Evolutionary conservation across 2,329 filamentous ascomycete species (phyloP).

Genomic region (Lizonia empirigonia): DNA sequence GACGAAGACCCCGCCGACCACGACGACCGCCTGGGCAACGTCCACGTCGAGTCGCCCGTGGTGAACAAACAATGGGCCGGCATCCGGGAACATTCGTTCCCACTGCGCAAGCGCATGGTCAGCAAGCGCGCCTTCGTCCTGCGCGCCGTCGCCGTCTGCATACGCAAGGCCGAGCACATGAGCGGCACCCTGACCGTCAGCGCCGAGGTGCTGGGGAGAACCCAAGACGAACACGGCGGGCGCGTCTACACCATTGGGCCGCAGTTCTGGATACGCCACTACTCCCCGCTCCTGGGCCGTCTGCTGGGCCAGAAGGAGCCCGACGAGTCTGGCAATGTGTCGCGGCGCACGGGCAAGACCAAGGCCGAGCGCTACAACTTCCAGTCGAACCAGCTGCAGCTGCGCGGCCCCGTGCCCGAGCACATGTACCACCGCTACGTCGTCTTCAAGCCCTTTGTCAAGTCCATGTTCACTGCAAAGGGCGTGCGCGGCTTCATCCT

Average conservation of each 20-base stretch:
- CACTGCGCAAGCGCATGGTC: constrained; percentile 80
- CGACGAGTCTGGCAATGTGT: constrained; percentile 44
- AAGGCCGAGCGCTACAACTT: constrained; percentile 80
- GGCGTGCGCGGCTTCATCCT: constrained; percentile 80
- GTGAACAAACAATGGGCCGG: constrained; percentile 72
- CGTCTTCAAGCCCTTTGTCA: constrained; percentile 89
- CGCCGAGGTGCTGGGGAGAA: constrained; percentile 77
- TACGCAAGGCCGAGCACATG: constrained; percentile 68
- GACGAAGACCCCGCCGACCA: constrained; percentile 88
- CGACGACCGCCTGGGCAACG: constrained; percentile 87
- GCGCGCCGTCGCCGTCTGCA: constrained; percentile 68
- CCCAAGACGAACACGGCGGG: constrained; percentile 67
- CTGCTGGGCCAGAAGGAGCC: constrained; percentile 70
- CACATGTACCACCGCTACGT: constrained; percentile 90
- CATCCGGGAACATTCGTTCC: constrained; percentile 67
- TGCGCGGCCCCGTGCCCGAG: constrained; percentile 79
- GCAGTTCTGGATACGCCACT: constrained; percentile 78
- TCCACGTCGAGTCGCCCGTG: constrained; percentile 68
- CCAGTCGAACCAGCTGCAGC: constrained; percentile 89
- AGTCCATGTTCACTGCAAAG: constrained; percentile 80
- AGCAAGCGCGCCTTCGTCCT: constrained; percentile 86
- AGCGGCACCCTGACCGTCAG: constrained; percentile 74
- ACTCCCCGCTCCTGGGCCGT: constrained; percentile 85
- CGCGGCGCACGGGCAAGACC: constrained; percentile 49
- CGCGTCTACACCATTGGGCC: constrained; percentile 81